Conservation (phyloP, 257 asterid genomes). For the Solanum sitiens region DNA sequence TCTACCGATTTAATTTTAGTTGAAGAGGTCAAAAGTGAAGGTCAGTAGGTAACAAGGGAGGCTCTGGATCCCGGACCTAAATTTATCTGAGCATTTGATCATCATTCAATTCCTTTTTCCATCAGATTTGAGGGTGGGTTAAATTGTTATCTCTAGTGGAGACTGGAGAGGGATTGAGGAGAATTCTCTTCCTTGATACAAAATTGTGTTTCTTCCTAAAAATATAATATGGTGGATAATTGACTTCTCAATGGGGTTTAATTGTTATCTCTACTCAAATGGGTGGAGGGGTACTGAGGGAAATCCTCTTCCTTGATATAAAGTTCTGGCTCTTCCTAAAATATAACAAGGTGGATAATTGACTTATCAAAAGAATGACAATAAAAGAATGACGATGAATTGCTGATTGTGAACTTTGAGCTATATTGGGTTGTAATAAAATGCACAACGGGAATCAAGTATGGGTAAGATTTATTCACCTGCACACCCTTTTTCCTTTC, state of each 20-base stretch:
- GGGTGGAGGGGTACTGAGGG: not conserved
- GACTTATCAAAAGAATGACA: not conserved
- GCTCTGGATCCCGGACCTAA: not conserved
- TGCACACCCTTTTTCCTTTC: not conserved
- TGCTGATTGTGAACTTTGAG: not conserved
- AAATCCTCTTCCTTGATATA: not conserved
- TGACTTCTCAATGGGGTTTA: not conserved
- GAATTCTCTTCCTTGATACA: not conserved
- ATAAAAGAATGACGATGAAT: not conserved
- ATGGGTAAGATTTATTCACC: not conserved
- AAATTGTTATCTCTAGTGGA: not conserved
- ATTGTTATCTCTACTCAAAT: not conserved
- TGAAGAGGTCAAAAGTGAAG: not conserved
- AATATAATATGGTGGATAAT: not conserved
- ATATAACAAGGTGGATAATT: not conserved
- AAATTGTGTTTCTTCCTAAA: not conserved
- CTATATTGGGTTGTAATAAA: not conserved
- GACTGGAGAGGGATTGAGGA: not conserved
- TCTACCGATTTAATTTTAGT: not conserved
- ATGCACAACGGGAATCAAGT: not conserved
- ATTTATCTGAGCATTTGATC: not conserved
- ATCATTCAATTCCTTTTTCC: not conserved
- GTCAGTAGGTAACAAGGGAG: not conserved
- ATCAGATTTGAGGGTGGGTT: not conserved
- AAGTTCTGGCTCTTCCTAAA: not conserved